Conservation (phyloP, 805 yeast genomes). For the Yarrowia porcina region DNA sequence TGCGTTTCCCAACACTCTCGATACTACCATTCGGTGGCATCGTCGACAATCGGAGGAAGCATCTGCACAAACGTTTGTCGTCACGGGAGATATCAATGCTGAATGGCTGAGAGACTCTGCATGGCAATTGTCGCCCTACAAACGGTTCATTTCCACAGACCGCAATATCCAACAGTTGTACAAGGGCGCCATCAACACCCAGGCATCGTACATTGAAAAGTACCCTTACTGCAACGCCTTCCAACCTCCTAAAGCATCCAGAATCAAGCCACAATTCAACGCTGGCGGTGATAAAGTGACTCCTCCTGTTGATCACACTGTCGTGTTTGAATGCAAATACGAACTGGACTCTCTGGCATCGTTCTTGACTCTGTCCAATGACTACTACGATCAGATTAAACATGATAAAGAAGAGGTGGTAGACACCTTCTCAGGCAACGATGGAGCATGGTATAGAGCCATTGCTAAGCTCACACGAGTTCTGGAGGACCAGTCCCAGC, state of each 20-base stretch:
- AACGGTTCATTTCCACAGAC: conserved; percentile 57
- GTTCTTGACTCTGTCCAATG: conserved; percentile 70
- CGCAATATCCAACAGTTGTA: conserved; percentile 49
- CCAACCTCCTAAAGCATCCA: conserved; percentile 60
- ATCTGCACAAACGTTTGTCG: conserved; percentile 65
- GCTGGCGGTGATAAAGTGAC: conserved; percentile 53
- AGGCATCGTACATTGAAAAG: conserved; percentile 56
- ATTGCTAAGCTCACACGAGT: conserved; percentile 50
- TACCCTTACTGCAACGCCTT: conserved; percentile 90
- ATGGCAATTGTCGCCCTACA: conserved; percentile 74
- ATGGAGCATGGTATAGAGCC: conserved; percentile 57
- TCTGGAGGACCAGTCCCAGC: conserved; percentile 55
- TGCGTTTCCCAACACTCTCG: conserved; percentile 81
- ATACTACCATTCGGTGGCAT: conserved; percentile 82
- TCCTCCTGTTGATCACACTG: conserved; percentile 67
- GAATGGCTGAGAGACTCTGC: conserved; percentile 92
- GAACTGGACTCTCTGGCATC: conserved; percentile 85
- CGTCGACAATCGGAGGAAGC: conserved; percentile 31
- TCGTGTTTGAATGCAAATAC: conserved; percentile 85
- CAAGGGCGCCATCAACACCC: conserved; percentile 77
- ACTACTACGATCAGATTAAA: conserved; percentile 56
- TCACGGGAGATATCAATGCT: conserved; percentile 91
- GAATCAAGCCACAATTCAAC: conserved; percentile 10
- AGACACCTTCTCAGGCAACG: conserved; percentile 43
- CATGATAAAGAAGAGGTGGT: conserved; percentile 40